Percentiles rank a stretch among this genome's conserved stretches.
These are phyloP conservation scores for Candida saitoana DNA, from an alignment of 805 yeast genomes.

Conservation along the genomic window DNA sequence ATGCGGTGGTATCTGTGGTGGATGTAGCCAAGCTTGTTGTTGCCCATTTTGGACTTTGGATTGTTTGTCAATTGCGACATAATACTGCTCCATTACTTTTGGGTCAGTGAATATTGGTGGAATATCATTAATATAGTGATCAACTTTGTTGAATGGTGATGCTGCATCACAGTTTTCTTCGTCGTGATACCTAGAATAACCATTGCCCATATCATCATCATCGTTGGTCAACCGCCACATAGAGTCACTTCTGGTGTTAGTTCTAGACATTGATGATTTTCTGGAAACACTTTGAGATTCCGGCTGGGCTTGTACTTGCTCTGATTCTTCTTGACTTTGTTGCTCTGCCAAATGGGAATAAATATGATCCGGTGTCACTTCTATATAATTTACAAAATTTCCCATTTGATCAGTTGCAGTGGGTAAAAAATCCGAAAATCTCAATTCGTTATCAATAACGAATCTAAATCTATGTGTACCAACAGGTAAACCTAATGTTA, in stretches of 20 bases:
- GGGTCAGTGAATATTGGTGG: constrained; percentile 86
- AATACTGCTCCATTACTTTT: constrained; percentile 82
- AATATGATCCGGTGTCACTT: constrained; percentile 50
- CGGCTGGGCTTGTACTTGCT: constrained; percentile 7
- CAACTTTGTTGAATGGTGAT: constrained; percentile 9
- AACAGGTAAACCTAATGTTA: constrained; percentile 73
- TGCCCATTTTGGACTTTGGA: constrained; percentile 53
- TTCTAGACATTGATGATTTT: constrained; percentile 26
- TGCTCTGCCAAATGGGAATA: constrained; percentile 27
- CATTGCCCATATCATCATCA: constrained; percentile 80
- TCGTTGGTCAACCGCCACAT: constrained; percentile 60
- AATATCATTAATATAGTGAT: constrained; percentile 58
- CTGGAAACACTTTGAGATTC: constrained; percentile 17
- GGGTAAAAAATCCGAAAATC: constrained; percentile 85
- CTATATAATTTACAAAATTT: constrained; percentile 87
- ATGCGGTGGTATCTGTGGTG: constrained; percentile 97
- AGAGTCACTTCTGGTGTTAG: constrained; percentile 46
- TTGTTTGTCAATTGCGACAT: constrained; percentile 68
- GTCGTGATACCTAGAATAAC: constrained; percentile 72
- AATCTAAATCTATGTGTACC: constrained; percentile 93
- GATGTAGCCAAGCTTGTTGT: constrained; percentile 71
- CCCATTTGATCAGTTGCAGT: constrained; percentile 98
- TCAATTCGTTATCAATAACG: constrained; percentile 87
- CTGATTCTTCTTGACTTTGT: constrained; percentile 7
- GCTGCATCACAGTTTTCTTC: constrained; percentile 30